These are phyloP conservation scores for Boletus austroedulis DNA, from an alignment of 1,284 basidiomycete genomes.

Conservation along the genomic window DNA sequence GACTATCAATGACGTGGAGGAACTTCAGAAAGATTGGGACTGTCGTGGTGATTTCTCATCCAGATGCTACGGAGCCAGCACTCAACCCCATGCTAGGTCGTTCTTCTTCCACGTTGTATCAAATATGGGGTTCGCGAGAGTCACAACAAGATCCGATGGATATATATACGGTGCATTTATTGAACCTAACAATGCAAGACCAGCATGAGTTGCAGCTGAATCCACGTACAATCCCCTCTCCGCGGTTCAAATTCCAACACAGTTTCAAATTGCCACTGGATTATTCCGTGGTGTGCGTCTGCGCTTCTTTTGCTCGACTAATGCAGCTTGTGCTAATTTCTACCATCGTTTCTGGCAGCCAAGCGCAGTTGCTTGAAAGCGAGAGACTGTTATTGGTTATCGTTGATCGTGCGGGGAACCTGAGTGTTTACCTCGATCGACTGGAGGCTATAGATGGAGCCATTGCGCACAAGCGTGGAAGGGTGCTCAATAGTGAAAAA, in stretches of 20 bases:
- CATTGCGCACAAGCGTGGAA: constrained; percentile 29
- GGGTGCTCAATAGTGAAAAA: constrained; percentile 42
- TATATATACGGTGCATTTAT: constrained; percentile 37
- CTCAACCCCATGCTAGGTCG: not conserved
- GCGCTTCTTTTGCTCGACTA: constrained; percentile 5
- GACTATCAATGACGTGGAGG: not conserved
- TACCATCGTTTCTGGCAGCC: constrained; percentile 28
- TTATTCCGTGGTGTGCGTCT: constrained; percentile 36
- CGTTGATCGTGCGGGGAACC: constrained; percentile 34
- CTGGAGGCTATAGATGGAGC: constrained; percentile 35
- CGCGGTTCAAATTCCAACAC: constrained; percentile 25
- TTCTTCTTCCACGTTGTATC: constrained; percentile 4
- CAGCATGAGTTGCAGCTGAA: constrained; percentile 43
- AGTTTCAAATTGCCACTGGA: constrained; percentile 39
- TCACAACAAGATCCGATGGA: constrained; percentile 24
- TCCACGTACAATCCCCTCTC: constrained; percentile 38
- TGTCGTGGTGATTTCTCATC: not conserved
- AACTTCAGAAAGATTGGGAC: not conserved
- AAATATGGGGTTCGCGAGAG: constrained; percentile 15
- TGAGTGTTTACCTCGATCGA: constrained; percentile 42
- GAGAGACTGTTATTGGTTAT: constrained; percentile 44
- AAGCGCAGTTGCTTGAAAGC: constrained; percentile 38
- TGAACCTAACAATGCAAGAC: constrained; percentile 44
- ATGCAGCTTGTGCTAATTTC: not conserved
- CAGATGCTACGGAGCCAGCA: not conserved